Percentiles rank a stretch among this genome's conserved stretches.
Evolutionary conservation across 306 rosid genomes (phyloP).

Genomic region (Malus asiatica): DNA sequence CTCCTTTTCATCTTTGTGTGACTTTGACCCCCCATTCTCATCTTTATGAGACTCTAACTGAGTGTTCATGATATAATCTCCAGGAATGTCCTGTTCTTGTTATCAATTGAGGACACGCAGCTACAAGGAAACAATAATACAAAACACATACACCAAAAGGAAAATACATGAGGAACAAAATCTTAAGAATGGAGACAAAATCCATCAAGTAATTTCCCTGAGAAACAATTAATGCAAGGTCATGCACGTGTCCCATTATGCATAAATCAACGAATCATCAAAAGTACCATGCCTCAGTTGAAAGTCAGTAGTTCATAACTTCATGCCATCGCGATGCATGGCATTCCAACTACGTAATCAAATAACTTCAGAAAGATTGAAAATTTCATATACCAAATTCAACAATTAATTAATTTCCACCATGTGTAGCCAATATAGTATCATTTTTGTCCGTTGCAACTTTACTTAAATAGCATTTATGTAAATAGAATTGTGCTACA

Average conservation of each 20-base stretch:
- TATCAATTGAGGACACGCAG: constrained; percentile 15
- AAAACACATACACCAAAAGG: not conserved
- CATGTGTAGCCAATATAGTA: not conserved
- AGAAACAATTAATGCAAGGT: not conserved
- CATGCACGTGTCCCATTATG: not conserved
- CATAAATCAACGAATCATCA: not conserved
- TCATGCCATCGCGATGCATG: not conserved
- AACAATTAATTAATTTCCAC: not conserved
- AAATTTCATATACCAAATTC: not conserved
- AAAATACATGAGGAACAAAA: not conserved
- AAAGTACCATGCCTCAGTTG: constrained; percentile 5
- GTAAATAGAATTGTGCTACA: not conserved
- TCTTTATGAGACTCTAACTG: constrained; percentile 36
- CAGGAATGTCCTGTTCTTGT: constrained; percentile 16
- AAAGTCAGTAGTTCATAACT: not conserved
- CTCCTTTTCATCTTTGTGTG: constrained; percentile 11
- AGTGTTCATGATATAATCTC: constrained; percentile 37
- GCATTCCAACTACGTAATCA: not conserved
- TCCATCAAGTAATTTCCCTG: not conserved
- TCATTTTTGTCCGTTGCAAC: not conserved
- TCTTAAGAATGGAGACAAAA: not conserved
- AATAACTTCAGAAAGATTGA: not conserved
- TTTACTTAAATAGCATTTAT: not conserved
- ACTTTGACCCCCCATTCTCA: constrained; percentile 9
- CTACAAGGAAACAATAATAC: constrained; percentile 15